These are phyloP conservation scores for Plectosphaerella cucumerina DNA, from an alignment of 2,329 filamentous ascomycete genomes.

Conservation along the genomic window DNA sequence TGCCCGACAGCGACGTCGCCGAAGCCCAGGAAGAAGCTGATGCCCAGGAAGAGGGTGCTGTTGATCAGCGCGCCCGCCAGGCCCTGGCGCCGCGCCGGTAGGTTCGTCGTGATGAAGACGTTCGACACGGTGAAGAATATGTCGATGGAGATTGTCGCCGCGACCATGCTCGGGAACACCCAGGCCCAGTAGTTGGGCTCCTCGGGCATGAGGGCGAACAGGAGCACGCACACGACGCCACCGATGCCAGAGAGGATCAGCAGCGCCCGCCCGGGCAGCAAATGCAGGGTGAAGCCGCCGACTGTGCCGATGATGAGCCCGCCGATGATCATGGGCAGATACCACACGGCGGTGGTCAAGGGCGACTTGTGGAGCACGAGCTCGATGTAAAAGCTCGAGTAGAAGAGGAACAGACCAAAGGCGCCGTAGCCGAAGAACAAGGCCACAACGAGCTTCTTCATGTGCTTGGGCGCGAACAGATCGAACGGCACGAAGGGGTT, in stretches of 20 bases:
- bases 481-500: constrained; percentile 60
- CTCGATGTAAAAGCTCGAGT: constrained; percentile 62
- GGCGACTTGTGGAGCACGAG: constrained; percentile 55
- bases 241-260: constrained; percentile 58
- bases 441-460: constrained; percentile 51
- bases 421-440: constrained; percentile 59
- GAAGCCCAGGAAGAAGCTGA: constrained; percentile 67
- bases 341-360: constrained; percentile 65
- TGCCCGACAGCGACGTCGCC: constrained; percentile 60
- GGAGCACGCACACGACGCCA: constrained; percentile 51
- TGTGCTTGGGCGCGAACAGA: constrained; percentile 58
- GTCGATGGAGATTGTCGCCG: constrained; percentile 69
- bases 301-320: constrained; percentile 60
- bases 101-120: constrained; percentile 70
- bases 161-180: constrained; percentile 67
- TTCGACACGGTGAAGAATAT: constrained; percentile 72
- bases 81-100: constrained; percentile 64
- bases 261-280: constrained; percentile 58
- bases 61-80: constrained; percentile 70
- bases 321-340: constrained; percentile 61
- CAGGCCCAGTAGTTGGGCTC: constrained; percentile 68
- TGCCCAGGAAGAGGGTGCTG: constrained; percentile 65
- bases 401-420: constrained; percentile 58
- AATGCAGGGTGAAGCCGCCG: constrained; percentile 65
- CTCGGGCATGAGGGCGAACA: constrained; percentile 61